Percentiles rank a stretch among this genome's conserved stretches.
phyloP scores from a whole-genome alignment of 2,329 filamentous ascomycete genomes.

The Pseudonectria foliicola region DNA sequence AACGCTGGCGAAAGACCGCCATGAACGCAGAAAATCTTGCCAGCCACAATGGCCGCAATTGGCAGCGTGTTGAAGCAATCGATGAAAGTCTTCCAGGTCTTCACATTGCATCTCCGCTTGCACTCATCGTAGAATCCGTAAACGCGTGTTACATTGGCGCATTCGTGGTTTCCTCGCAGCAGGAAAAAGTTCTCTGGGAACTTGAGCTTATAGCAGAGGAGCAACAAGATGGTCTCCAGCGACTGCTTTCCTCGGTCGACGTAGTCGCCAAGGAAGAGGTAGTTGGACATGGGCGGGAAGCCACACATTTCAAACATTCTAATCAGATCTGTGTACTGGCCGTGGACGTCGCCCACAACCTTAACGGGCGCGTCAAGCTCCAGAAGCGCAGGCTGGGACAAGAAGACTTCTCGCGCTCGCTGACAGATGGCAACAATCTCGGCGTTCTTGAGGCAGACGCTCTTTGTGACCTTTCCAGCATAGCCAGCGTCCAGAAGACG shows the following conservation, averaged over 20 bases:
- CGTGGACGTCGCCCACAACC: constrained; percentile 94
- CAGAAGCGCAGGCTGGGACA: constrained; percentile 85
- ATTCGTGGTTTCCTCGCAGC: constrained; percentile 90
- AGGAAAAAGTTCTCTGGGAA: constrained; percentile 97
- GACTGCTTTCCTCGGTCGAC: constrained; percentile 96
- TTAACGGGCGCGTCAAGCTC: constrained; percentile 94
- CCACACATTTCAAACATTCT: constrained; percentile 98
- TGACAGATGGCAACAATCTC: constrained; percentile 93
- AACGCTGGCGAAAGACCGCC: constrained; percentile 88
- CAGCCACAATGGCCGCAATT: constrained; percentile 92
- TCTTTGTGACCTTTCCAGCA: constrained; percentile 94
- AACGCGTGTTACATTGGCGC: constrained; percentile 89
- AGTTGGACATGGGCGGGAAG: constrained; percentile 87
- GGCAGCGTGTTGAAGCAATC: constrained; percentile 95
- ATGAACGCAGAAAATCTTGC: constrained; percentile 97
- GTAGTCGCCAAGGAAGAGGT: constrained; percentile 90
- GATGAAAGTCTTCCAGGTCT: constrained; percentile 96
- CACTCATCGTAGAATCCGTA: constrained; percentile 99
- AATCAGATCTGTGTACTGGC: constrained; percentile 92
- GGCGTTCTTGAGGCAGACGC: constrained; percentile 93
- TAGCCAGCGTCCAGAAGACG: constrained; percentile 91
- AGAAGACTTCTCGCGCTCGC: constrained; percentile 78
- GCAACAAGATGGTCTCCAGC: constrained; percentile 83
- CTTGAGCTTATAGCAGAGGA: constrained; percentile 95
- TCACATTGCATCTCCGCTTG: constrained; percentile 92